Conservation (phyloP, 208 protist species). For the Leptomonas seymouri region DNA sequence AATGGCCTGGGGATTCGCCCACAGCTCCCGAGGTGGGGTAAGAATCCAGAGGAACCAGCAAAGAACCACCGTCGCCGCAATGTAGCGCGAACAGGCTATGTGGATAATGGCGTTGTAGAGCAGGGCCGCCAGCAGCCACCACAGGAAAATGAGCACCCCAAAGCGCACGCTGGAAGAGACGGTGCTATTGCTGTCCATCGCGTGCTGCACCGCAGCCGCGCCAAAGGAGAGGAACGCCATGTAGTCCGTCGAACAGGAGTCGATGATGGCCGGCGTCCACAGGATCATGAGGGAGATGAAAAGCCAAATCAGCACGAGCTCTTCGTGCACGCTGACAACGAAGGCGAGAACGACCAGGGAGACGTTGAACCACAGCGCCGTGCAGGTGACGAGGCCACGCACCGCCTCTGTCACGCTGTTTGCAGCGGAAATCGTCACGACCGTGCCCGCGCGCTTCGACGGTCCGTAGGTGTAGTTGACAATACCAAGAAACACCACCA, state of each 20-base stretch:
- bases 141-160: conserved; percentile 50
- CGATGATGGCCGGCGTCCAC: conserved; percentile 84
- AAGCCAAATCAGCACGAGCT: conserved; percentile 86
- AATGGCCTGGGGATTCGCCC: conserved; percentile 7
- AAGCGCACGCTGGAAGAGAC: conserved; percentile 43
- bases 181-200: conserved; percentile 53
- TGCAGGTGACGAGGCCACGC: conserved; percentile 53
- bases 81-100: conserved; percentile 50
- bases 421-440: conserved; percentile 50
- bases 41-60: conserved; percentile 36
- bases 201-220: conserved; percentile 40
- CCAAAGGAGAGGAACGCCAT: conserved; percentile 57
- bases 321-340: conserved; percentile 89
- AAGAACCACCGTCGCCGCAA: conserved; percentile 39
- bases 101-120: conserved; percentile 58
- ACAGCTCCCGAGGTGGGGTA: conserved; percentile 25
- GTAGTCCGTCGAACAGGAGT: conserved; percentile 74
- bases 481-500: conserved; percentile 51
- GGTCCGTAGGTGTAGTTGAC: conserved; percentile 90
- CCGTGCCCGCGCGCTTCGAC: conserved; percentile 69
- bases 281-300: conserved; percentile 74
- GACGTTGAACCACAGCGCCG: conserved; percentile 55
- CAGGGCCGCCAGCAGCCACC: conserved; percentile 60
- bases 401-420: conserved; percentile 57
- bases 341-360: conserved; percentile 61